These are phyloP conservation scores for Myxozyma mucilagina DNA, from an alignment of 805 yeast genomes.

Conservation along the genomic window DNA sequence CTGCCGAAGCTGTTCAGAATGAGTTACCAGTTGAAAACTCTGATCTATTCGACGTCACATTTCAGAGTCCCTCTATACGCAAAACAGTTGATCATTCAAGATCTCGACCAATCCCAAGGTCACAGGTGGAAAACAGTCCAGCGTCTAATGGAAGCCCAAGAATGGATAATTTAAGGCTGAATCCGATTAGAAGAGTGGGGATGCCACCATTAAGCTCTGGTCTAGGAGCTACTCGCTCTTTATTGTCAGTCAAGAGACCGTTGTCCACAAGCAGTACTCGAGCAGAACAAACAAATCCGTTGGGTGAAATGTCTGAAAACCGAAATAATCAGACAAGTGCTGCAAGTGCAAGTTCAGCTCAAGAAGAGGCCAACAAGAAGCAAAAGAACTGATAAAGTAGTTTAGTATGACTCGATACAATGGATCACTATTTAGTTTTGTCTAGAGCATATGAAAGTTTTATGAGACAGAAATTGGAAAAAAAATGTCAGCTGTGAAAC, in stretches of 20 bases:
- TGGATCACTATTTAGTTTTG: background rate
- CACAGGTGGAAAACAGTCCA: background rate
- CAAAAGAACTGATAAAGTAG: background rate
- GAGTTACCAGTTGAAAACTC: constrained; percentile 30
- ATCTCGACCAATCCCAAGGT: constrained; percentile 33
- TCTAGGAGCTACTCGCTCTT: background rate
- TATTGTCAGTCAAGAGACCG: constrained; percentile 6
- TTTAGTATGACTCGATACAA: background rate
- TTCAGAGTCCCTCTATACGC: constrained; percentile 35
- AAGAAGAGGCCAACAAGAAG: background rate
- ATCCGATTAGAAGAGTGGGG: constrained; percentile 3
- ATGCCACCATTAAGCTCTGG: constrained; percentile 9
- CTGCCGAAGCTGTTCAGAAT: constrained; percentile 36
- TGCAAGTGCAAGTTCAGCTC: background rate
- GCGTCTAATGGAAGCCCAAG: background rate
- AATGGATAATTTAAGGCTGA: constrained; percentile 7
- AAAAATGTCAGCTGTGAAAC: constrained; percentile 17
- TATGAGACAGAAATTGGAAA: background rate
- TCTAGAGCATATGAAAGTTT: background rate
- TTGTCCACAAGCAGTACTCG: background rate
- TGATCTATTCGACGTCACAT: constrained; percentile 33
- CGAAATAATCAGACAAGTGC: background rate
- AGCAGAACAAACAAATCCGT: background rate
- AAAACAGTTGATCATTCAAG: constrained; percentile 36
- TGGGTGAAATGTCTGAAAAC: background rate